Percentiles rank a stretch among this genome's conserved stretches.
phyloP scores from a whole-genome alignment of 495 filamentous ascomycete genomes.

The Hypoxylon crocopeplum region DNA sequence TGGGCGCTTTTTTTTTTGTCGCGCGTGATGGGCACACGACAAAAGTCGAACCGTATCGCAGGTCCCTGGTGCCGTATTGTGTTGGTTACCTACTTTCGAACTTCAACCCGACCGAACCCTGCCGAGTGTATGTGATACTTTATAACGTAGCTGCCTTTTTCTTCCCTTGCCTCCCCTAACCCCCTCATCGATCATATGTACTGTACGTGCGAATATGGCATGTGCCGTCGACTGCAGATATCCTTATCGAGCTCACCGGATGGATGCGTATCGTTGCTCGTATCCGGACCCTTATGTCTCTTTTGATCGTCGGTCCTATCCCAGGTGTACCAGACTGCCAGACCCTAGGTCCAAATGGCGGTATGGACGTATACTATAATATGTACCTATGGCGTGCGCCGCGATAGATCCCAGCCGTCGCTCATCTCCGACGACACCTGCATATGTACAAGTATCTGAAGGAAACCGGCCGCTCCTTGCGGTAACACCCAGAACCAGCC shows the following conservation, averaged over 20 bases:
- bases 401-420: slow-evolving; percentile 19
- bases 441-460: slow-evolving; percentile 5
- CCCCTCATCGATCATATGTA: slow-evolving; percentile 19
- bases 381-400: slow-evolving; percentile 8
- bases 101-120: background rate
- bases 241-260: slow-evolving; percentile 15
- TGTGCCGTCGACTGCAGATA: slow-evolving; percentile 20
- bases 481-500: background rate
- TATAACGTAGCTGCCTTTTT: no score
- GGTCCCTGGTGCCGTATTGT: background rate
- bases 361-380: slow-evolving; percentile 24
- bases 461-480: background rate
- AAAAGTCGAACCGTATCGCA: slow-evolving; percentile 15
- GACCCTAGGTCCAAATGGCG: slow-evolving; percentile 25
- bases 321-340: slow-evolving; percentile 1
- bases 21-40: slow-evolving; percentile 31
- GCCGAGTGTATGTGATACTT: slow-evolving; percentile 1
- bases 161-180: no score
- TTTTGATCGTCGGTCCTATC: slow-evolving; percentile 19
- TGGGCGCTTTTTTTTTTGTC: background rate
- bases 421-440: slow-evolving; percentile 19
- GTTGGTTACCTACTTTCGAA: no score
- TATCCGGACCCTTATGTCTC: slow-evolving; percentile 6
- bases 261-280: slow-evolving; percentile 7
- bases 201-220: slow-evolving; percentile 8